A percentile compares a stretch with the other conserved stretches of the same genome.
These are phyloP conservation scores for Plasmodium yoelii DNA, from an alignment of 169 alveolate genomes.

Conservation along the genomic window DNA sequence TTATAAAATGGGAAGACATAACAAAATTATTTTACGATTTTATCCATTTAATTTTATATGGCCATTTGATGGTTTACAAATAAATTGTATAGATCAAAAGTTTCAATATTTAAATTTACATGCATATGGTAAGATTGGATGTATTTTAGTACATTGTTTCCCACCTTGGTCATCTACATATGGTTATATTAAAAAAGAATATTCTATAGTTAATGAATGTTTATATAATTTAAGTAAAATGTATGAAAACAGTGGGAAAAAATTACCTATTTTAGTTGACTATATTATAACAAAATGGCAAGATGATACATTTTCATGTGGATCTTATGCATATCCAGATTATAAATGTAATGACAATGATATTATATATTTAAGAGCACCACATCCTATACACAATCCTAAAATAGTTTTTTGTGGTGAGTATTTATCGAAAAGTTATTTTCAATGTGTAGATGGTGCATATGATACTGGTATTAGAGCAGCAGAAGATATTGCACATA, in stretches of 20 bases:
- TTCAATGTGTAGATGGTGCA: conserved; percentile 87
- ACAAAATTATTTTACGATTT: conserved; percentile 84
- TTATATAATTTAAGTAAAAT: conserved; percentile 77
- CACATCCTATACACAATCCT: conserved; percentile 83
- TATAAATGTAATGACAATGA: conserved; percentile 82
- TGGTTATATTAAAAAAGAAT: conserved; percentile 75
- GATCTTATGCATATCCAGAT: conserved; percentile 85
- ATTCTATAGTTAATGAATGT: conserved; percentile 79
- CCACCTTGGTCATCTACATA: conserved; percentile 84
- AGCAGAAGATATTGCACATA: conserved; percentile 86
- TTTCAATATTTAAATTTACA: conserved; percentile 84
- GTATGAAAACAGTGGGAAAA: conserved; percentile 75
- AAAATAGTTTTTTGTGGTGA: conserved; percentile 85
- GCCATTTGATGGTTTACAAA: conserved; percentile 80
- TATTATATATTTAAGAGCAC: conserved; percentile 83
- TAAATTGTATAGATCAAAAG: conserved; percentile 82
- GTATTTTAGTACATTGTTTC: conserved; percentile 84
- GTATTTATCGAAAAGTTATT: conserved; percentile 82
- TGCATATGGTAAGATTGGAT: conserved; percentile 84
- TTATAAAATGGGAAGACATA: conserved; percentile 86
- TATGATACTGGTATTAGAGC: conserved; percentile 87
- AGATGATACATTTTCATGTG: conserved; percentile 81
- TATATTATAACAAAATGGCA: conserved; percentile 84
- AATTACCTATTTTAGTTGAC: conserved; percentile 81
- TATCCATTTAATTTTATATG: conserved; percentile 79